phyloP scores from a whole-genome alignment of 2,329 filamentous ascomycete species.

The Arachnopeziza araneosa region DNA sequence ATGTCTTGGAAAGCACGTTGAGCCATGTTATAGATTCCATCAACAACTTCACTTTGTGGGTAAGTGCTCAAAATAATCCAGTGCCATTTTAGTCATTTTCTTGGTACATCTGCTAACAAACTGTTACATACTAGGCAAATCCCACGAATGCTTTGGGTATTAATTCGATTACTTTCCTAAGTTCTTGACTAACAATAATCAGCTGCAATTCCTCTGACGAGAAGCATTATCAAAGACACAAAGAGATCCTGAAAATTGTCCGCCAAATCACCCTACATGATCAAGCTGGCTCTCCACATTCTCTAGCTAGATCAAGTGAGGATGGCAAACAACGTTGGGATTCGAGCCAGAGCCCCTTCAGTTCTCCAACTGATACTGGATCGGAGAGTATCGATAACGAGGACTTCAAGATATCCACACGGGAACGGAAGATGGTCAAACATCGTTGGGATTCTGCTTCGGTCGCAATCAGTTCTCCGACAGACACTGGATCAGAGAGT shows the following conservation, averaged over 20 bases:
- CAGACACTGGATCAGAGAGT: constrained; percentile 20
- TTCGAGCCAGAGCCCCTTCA: constrained; percentile 1
- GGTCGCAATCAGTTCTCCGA: constrained; percentile 3
- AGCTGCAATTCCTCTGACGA: constrained; percentile 30
- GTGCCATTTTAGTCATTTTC: too few relatives aligned
- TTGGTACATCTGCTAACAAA: not conserved
- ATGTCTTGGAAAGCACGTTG: constrained; percentile 30
- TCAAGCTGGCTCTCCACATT: not conserved
- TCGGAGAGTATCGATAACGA: constrained; percentile 16
- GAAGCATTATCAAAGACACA: constrained; percentile 29
- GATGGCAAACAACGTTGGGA: constrained; percentile 5
- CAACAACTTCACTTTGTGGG: constrained; percentile 31
- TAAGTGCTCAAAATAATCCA: constrained; percentile 9
- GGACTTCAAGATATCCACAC: constrained; percentile 15
- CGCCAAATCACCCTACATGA: constrained; percentile 23
- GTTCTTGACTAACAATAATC: constrained; percentile 7
- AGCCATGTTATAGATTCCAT: constrained; percentile 31
- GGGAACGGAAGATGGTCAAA: constrained; percentile 22
- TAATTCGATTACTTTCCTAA: not conserved
- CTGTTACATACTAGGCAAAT: constrained; percentile 18
- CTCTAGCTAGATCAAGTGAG: constrained; percentile 16
- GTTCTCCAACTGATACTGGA: constrained; percentile 13
- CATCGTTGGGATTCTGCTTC: not conserved
- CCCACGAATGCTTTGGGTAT: constrained; percentile 29
- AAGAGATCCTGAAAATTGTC: constrained; percentile 26